A percentile compares a stretch with the other conserved stretches of the same genome.
Evolutionary conservation across 805 yeast species (phyloP).

Genomic region (Wickerhamiella spandovensis): DNA sequence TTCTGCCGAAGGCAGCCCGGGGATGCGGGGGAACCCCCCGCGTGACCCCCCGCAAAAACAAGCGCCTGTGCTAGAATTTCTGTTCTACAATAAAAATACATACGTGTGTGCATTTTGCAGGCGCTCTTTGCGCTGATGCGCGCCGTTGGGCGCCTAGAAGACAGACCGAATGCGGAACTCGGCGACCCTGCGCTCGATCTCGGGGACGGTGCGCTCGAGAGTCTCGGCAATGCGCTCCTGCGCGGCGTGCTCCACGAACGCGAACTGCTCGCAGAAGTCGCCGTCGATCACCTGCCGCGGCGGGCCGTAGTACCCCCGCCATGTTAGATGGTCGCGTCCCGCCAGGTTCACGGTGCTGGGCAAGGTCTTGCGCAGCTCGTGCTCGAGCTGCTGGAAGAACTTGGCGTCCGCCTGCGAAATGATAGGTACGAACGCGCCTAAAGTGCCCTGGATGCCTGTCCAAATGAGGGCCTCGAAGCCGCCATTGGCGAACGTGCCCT

Average conservation of each 20-base stretch:
- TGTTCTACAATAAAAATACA: no score
- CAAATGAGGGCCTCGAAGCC: conserved; percentile 58
- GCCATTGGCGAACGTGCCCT: conserved; percentile 41
- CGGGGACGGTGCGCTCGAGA: conserved; percentile 22
- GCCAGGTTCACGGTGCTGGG: conserved; percentile 27
- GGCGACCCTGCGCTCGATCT: conserved; percentile 21
- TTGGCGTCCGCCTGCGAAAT: conserved; percentile 46
- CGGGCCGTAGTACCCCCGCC: conserved; percentile 73
- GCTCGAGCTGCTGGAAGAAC: conserved; percentile 44
- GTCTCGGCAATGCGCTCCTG: conserved; percentile 21
- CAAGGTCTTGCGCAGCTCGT: conserved; percentile 21
- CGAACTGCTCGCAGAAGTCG: conserved; percentile 58
- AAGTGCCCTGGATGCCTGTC: conserved; percentile 67
- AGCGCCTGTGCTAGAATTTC: no score
- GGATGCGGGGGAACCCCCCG: no score
- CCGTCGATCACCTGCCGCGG: conserved; percentile 72
- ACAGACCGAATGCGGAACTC: conserved; percentile 21
- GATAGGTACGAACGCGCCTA: conserved; percentile 65
- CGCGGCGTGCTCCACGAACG: conserved; percentile 14
- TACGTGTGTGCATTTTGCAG: no score
- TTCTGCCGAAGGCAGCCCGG: no score
- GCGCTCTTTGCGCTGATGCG: no score
- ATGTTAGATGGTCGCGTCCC: conserved; percentile 55
- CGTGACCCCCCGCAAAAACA: no score
- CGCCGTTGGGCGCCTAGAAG: conserved; percentile 12